Percentiles rank a stretch among this genome's conserved stretches.
phyloP scores from a whole-genome alignment of 139 green algal species.

The Chlorella sp. region DNA sequence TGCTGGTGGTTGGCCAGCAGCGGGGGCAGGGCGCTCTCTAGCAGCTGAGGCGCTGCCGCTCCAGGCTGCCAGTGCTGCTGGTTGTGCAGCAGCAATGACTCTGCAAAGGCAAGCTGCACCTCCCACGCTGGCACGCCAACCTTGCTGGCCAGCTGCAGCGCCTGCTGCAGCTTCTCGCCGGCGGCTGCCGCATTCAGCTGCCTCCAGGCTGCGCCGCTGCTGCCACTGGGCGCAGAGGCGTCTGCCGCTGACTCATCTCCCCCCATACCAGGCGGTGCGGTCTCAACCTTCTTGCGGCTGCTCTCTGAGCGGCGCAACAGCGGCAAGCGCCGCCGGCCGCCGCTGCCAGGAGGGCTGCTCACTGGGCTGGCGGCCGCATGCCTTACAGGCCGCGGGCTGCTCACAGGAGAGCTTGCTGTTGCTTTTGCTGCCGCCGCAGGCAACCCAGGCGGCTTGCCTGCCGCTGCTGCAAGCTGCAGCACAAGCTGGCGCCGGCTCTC shows the following conservation, averaged over 20 bases:
- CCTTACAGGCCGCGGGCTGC: neutral
- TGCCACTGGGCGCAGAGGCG: too few species aligned
- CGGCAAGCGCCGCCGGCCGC: too few species aligned
- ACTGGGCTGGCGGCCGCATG: neutral
- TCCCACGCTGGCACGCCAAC: constrained; percentile 16
- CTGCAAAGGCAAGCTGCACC: constrained; percentile 22
- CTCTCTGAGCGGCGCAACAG: too few species aligned
- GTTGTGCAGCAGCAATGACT: neutral
- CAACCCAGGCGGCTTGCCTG: neutral
- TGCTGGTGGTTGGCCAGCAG: neutral
- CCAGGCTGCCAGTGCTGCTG: neutral
- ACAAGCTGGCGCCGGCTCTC: constrained; percentile 2
- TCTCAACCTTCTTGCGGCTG: constrained; percentile 3
- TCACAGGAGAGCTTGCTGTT: too few species aligned
- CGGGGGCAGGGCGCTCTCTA: neutral
- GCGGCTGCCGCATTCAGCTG: neutral
- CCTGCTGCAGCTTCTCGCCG: neutral
- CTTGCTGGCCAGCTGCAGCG: constrained; percentile 6
- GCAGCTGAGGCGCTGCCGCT: neutral
- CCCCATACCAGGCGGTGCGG: neutral
- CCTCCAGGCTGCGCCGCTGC: neutral
- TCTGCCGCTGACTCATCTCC: neutral
- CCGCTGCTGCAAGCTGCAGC: constrained; percentile 33
- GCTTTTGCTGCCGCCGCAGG: neutral
- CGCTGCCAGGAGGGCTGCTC: too few species aligned